Evolutionary conservation across 305 asterid species (phyloP), one percentile per base, ranked within the genome.

Genomic region (Galium porrigens): DNA sequence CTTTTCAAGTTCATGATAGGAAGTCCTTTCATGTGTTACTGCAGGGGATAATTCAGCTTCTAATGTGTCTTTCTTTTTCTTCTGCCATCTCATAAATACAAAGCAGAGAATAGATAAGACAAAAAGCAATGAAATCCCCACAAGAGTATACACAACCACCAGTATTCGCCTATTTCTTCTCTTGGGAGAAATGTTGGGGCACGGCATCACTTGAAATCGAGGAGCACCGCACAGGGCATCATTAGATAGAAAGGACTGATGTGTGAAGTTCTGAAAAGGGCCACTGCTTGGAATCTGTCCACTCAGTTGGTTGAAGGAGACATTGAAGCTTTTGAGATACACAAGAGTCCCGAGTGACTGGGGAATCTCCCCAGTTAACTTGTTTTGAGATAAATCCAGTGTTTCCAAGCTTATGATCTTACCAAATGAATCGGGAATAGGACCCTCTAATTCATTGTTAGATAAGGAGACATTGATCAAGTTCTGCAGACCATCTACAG

Each of bases 391-490:
- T 15, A 72, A 33, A 46, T 72, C 62, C 20, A 72, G 36, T 15
- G 0, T 0, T 53, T 55, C 62, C 6, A 68, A 70, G 51, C 77
- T 66, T 52, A 74, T 4, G 51, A 70, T 2, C 65, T 59, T 63
- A 6, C 76, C 73, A 12, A 80, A 41, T 48, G 81, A 75, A 9
- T 73, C 69, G 1, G 82, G 81, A 65, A 77, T 66, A 41, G 65
- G 17, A 0, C 72, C 72, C 29, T 55, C 37, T 1, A 66, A 15
- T 9, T 30, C 51, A 62, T 72, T 72, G 14, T 27, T 46, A 34
- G 68, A 49, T 55, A 68, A 64, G 7, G 36, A 68, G 15, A 73
- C 64, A 4, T 36, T 17, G 11, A 8, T 17, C 67, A 73, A 64
- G 9, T 22, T 44, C 6, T 69, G 57, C 5, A 74, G 17, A 6